Evolutionary conservation across 1,284 basidiomycete species (phyloP), one percentile per base, ranked within the genome.

Genomic region (Xerocomus nothofagi): DNA sequence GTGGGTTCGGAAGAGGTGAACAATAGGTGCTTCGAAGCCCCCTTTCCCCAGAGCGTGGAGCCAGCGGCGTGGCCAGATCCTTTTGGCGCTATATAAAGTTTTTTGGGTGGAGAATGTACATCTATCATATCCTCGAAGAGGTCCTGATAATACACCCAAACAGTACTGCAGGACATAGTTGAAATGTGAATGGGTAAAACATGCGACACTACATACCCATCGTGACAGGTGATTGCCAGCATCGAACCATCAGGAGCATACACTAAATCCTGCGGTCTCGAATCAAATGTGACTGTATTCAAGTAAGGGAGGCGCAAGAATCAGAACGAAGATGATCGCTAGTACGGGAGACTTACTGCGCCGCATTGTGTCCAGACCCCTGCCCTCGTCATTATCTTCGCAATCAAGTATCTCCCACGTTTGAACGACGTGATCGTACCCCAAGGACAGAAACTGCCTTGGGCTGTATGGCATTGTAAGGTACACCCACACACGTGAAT

Each of bases 1-100:
- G 47, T 27, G 24, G 79, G 72, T 54, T 84, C 84, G 0, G 82
- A 79, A 1, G 82, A 85, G 0, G 80, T 78, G 59, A 83, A 86
- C 9, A 88, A 57, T 14, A 69, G 51, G 17, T 73, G 57, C 0
- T 67, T 50, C 0, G 78, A 73, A 0, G 59, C 44, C 2, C 66
- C 72, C 10, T 33, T 37, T 0, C 85, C 85, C 86, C 85, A 88
- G 7, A 66, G 61, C 38, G 82, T 74, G 6, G 74, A 64, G 6
- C 82, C 82, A 21, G 75, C 60, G 26, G 62, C 63, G 32, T 77
- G 73, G 32, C 34, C 54, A 9, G 42, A 50, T 34, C 40, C 46
- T 45, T 21, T 56, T 2, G 67, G 67, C 1, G 63, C 63, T 10
- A 45, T 54, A 8, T 17, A 6, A 11, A 70, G 43, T 29, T 15